Conservation (phyloP, 305 asterid species). For the Striga hermonthica region DNA sequence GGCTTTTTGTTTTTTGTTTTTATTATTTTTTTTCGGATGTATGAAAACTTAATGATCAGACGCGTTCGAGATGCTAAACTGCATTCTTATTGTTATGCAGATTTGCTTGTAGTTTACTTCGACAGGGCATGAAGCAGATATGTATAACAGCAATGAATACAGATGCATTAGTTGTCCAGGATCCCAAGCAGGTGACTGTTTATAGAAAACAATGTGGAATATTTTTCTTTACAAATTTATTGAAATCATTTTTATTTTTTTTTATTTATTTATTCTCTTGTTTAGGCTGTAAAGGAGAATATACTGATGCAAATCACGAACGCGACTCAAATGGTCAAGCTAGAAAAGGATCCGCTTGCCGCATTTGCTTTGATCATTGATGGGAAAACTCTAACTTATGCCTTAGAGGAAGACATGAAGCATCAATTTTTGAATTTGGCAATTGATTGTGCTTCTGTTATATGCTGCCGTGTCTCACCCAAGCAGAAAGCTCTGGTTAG, state of each 20-base stretch:
- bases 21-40: slow-evolving; percentile 30
- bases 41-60: slow-evolving; percentile 19
- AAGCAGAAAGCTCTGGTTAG: slow-evolving; percentile 83
- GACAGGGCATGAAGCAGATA: slow-evolving; percentile 78
- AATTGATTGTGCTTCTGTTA: slow-evolving; percentile 69
- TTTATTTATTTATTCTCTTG: slow-evolving; percentile 9
- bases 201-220: slow-evolving; percentile 12
- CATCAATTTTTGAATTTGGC: slow-evolving; percentile 60
- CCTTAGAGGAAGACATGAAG: slow-evolving; percentile 65
- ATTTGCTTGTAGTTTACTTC: slow-evolving; percentile 75
- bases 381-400: slow-evolving; percentile 62
- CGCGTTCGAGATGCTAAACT: slow-evolving; percentile 27
- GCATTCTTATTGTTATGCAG: slow-evolving; percentile 39
- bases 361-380: slow-evolving; percentile 78
- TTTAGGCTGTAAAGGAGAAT: slow-evolving; percentile 60
- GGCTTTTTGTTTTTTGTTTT: slow-evolving; percentile 15
- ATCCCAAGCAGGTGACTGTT: slow-evolving; percentile 41
- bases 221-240: slow-evolving; percentile 18
- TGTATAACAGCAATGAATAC: slow-evolving; percentile 45
- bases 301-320: slow-evolving; percentile 58
- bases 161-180: slow-evolving; percentile 47
- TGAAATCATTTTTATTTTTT: slow-evolving; percentile 18
- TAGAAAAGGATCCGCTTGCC: slow-evolving; percentile 55
- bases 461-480: slow-evolving; percentile 86
- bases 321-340: slow-evolving; percentile 58